Base-by-base conservation (phyloP, 1,284 basidiomycete genomes). In the Irpex sp. region DNA sequence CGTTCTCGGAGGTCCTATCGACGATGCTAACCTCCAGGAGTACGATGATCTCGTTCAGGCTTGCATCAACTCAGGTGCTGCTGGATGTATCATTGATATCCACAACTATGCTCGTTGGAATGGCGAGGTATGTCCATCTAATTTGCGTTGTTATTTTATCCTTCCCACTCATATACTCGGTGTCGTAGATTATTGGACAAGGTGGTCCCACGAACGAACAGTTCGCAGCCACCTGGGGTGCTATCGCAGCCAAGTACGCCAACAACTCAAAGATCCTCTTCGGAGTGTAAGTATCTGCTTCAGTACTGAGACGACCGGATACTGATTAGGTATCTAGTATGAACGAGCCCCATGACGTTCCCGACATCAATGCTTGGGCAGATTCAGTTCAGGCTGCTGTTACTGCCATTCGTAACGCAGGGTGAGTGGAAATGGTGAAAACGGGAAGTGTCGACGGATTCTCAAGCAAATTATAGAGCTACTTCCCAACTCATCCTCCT, bases 81-180 rank as follows among this genome's bases (percentile, higher is more conserved):
- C 77, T 50, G 47, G 31, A 17, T 87, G 81, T 64, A 82, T 84
- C 68, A 76, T 88, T 39, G 86, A 88, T 68, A 72, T 85, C 19
- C 83, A 86, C 72, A 86, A 85, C 71, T 85, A 86, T 57, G 84
- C 83, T 15, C 74, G 83, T n/a, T 85, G 74, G 73, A 75, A 84
- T 50, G 75, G 76, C 36, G 68, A 72, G 68, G 81, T 84, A 50
- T 19, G 66, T 26, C 2, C 26, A 26, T 26, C 26, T 26, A 3
- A 4, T 26, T 26, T 26, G 26, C 26, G 3, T 3, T 3, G 26
- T 3, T 26, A 26, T 26, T 2, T 26, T 26, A 26, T 26, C 3
- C 26, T 26, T 26, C 26, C 26, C 26, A 26, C 26, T 26, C 3
- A 26, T 4, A 4, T 26, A 26, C 26, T 26, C 26, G 26, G 26